Percentiles rank a stretch among this genome's conserved stretches.
phyloP scores from a whole-genome alignment of 2,329 filamentous ascomycete genomes.

The Penicillium sp. region DNA sequence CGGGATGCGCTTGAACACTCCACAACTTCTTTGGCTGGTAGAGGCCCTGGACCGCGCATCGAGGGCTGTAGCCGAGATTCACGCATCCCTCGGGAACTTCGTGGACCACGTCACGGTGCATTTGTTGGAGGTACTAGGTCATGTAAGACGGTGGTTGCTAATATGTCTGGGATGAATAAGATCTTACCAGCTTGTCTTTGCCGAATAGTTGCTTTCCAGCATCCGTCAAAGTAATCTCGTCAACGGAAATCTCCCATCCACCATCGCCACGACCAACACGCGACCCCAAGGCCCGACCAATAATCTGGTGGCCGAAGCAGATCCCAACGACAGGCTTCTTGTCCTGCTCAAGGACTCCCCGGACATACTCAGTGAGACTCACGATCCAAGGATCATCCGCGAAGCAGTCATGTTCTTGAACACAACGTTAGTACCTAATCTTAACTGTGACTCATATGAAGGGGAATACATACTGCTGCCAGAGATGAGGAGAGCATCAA shows the following conservation, averaged over 20 bases:
- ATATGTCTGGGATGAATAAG: background rate
- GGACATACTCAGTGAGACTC: slow-evolving; percentile 50
- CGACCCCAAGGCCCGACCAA: slow-evolving; percentile 51
- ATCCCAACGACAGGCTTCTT: slow-evolving; percentile 51
- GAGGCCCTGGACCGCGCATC: slow-evolving; percentile 54
- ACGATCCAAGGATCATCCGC: slow-evolving; percentile 55
- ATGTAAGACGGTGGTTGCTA: slow-evolving; percentile 2
- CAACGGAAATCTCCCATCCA: slow-evolving; percentile 57
- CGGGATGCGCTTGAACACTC: slow-evolving; percentile 58
- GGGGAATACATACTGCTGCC: slow-evolving; percentile 39
- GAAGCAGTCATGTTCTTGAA: slow-evolving; percentile 48
- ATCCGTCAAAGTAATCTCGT: slow-evolving; percentile 48
- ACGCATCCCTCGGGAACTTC: slow-evolving; percentile 48
- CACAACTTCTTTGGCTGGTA: slow-evolving; percentile 50
- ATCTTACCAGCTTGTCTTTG: slow-evolving; percentile 34
- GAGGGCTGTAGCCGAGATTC: slow-evolving; percentile 51
- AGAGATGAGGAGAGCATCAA: slow-evolving; percentile 38
- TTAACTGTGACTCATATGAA: background rate
- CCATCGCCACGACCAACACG: slow-evolving; percentile 47
- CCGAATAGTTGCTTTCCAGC: slow-evolving; percentile 51
- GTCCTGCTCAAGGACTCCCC: slow-evolving; percentile 30
- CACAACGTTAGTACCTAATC: background rate
- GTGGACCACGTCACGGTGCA: slow-evolving; percentile 56
- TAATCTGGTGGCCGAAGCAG: slow-evolving; percentile 59
- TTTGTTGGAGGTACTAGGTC: slow-evolving; percentile 48